Base-by-base conservation (phyloP, 129 eudicot species). In the Centella asiatica region DNA sequence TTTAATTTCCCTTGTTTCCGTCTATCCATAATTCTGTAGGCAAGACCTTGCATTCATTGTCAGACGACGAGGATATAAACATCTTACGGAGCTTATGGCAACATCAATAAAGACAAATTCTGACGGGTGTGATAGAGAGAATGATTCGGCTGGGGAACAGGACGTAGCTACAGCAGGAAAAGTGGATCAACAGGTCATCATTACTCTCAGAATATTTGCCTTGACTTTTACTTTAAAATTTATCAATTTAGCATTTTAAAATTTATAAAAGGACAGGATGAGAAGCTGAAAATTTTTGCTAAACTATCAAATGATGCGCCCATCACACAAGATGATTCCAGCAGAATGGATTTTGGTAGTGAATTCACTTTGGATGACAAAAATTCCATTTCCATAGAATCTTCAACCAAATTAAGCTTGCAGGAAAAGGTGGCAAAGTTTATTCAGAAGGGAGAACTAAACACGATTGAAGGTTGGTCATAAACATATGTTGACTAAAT, bases 11-110 rank as follows among this genome's bases (percentile, higher is more conserved):
- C 15, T 48, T 69, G 33, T 46, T 32, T 69, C 61, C 8, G 48
- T 53, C 53, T 33, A 56, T 47, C 44, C 36, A 26, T 56, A 34
- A 44, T 37, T 67, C 47, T 79, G 15, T 55, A 92, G 98, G 94
- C 94, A 81, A 71, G 96, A 92, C 73, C 90, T 92, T 56, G 90
- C 96, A 51, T 81, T 87, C 60, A 65, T 87, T 73, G 98, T 92
- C 61, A 81, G 98, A 70, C 72, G 98, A 53, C 84, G 98, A 80
- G 98, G 98, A 18, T 83, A 92, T 70, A 87, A 92, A 64, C 72
- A 75, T 76, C 66, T 84, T 29, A 68, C 64, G 72, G 85, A 87
- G 71, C 98, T 84, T 73, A 87, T 90, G 52, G 76, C 72, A 29
- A 75, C 74, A 67, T 64, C 95, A 33, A 40, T 60, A 36, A 56